Base-by-base conservation (phyloP, 768 basidiomycete species). In the Candolleomyces eurysporus region DNA sequence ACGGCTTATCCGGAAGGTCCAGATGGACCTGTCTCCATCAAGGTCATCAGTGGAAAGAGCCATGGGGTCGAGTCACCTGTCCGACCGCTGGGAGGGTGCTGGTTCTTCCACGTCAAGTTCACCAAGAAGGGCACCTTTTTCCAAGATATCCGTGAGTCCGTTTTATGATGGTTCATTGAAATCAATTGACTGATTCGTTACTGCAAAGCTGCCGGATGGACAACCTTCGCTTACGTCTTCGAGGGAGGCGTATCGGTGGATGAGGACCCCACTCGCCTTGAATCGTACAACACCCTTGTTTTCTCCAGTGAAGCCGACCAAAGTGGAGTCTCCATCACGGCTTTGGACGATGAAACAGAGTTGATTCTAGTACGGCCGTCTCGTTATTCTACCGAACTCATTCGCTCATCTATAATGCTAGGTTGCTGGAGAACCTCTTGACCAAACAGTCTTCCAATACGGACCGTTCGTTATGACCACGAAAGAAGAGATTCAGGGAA, bases 401-500 rank as follows among this genome's bases (percentile, higher is more conserved):
- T 60, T 11, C 22, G 49, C 46, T n/a, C n/a, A 42, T 30, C 2
- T 58, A 26, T 21, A 49, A 21, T 40, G 50, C 14, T 62, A 89
- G 90, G 81, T 90, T 63, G 87, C 95, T 5, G 96, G 91, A 17
- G 91, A 95, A 74, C 94, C 95, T 14, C 81, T 98, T 5, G 85
- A 95, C 63, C 95, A 98, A 72, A 82, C 85, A 0, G 92, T 98
- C 11, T 82, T 92, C 62, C 95, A 96, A 68, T 88, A 93, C 64
- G 91, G 90, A 4, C 91, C 92, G 7, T 92, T 92, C 68, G 95
- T 96, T 16, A 89, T 96, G 85, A 94, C 90, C 10, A 85, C 82
- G 2, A 79, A 79, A 26, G 84, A 89, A 63, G 94, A 95, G 68
- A 91, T 96, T 40, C 83, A 89, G 68, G 79, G 89, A 71, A 92